Evolutionary conservation across 192 early-diverging fungal species (phyloP).

Genomic region (Mortierella antarctica): DNA sequence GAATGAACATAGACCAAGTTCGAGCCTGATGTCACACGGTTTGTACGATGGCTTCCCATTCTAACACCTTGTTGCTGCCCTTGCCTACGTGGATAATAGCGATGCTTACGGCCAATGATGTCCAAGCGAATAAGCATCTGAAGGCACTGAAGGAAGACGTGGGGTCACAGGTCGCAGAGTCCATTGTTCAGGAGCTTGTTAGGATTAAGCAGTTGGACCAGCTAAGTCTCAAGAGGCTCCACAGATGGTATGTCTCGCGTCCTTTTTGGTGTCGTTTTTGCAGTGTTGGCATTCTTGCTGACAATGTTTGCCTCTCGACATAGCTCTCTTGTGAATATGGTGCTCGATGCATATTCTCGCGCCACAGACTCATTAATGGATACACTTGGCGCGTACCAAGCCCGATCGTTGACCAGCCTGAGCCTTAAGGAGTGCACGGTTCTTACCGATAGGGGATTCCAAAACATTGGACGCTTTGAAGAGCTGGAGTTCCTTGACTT

Average conservation of each 20-base stretch:
- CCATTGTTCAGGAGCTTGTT: conserved; percentile 39
- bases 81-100: neutral
- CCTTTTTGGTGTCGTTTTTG: conserved; percentile 3
- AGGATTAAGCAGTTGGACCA: conserved; percentile 52
- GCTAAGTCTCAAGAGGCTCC: conserved; percentile 42
- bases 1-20: neutral
- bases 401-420: conserved; percentile 46
- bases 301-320: neutral
- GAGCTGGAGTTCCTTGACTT: conserved; percentile 59
- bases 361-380: conserved; percentile 62
- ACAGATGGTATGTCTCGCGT: conserved; percentile 31
- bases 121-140: conserved; percentile 10
- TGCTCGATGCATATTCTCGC: conserved; percentile 56
- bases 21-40: too few relatives aligned
- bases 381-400: conserved; percentile 40
- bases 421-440: conserved; percentile 56
- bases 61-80: too few relatives aligned
- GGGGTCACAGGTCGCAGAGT: conserved; percentile 28
- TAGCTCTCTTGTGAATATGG: conserved; percentile 53
- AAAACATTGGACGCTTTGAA: conserved; percentile 47
- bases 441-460: conserved; percentile 58
- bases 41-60: too few relatives aligned
- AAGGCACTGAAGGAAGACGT: conserved; percentile 23
- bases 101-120: conserved; percentile 29
- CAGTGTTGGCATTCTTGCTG: conserved; percentile 8